A percentile compares a stretch with the other conserved stretches of the same genome.
phyloP scores from a whole-genome alignment of 805 yeast genomes.

The Starmerella vitae region DNA sequence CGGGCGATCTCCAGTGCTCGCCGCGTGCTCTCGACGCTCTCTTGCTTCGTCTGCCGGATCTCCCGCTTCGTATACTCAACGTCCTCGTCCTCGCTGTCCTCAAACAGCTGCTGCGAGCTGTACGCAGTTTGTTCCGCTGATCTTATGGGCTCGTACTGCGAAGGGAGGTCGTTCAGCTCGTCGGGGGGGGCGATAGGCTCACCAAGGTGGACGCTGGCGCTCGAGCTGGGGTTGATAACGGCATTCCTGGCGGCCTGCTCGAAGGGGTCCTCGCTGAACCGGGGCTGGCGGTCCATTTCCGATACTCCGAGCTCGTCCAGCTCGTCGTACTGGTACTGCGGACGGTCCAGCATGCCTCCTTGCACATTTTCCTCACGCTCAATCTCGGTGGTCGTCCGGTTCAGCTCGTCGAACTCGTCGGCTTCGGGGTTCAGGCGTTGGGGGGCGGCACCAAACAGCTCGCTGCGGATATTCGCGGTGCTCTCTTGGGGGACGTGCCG shows the following conservation, averaged over 20 bases:
- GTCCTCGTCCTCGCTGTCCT: constrained; percentile 58
- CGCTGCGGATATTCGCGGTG: constrained; percentile 17
- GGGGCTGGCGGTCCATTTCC: too few relatives aligned
- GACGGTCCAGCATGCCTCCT: constrained; percentile 4
- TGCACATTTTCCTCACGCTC: constrained; percentile 11
- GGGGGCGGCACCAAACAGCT: constrained; percentile 21
- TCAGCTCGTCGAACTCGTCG: constrained; percentile 23
- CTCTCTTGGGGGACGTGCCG: neutral
- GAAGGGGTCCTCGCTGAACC: neutral
- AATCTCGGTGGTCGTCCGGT: constrained; percentile 20
- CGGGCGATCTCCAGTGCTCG: constrained; percentile 62
- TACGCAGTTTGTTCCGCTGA: constrained; percentile 3
- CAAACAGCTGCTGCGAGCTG: constrained; percentile 13
- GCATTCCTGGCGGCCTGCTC: neutral
- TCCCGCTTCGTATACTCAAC: constrained; percentile 76
- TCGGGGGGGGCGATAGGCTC: too few relatives aligned
- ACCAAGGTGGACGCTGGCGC: too few relatives aligned
- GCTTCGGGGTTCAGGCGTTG: constrained; percentile 3
- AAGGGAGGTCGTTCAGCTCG: constrained; percentile 19
- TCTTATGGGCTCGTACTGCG: constrained; percentile 9
- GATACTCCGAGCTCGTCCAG: neutral
- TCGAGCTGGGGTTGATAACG: too few relatives aligned
- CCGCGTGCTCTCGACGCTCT: constrained; percentile 71
- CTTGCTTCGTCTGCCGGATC: constrained; percentile 70
- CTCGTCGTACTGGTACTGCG: neutral